These are phyloP conservation scores for Cantharellus anzutake DNA, from an alignment of 768 basidiomycete genomes.

Conservation along the genomic window DNA sequence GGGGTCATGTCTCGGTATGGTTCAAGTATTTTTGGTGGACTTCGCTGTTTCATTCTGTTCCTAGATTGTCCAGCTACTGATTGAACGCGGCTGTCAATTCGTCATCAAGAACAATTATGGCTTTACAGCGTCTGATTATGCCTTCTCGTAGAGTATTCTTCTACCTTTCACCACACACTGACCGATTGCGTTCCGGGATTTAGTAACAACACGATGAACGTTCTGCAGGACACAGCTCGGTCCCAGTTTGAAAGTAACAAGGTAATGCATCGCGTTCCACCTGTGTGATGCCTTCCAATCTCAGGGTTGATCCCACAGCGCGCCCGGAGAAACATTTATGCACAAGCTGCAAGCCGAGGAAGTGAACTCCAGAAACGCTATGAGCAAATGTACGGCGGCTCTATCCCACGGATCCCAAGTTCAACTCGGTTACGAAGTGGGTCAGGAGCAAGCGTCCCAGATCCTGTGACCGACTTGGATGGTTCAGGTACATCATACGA, in stretches of 20 bases:
- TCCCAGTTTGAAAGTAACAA: constrained; percentile 63
- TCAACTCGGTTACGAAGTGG: constrained; percentile 1
- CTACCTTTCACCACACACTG: not conserved
- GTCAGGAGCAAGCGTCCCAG: not conserved
- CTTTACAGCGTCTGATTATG: constrained; percentile 84
- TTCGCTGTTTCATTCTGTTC: not conserved
- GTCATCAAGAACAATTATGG: constrained; percentile 74
- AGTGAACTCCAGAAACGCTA: constrained; percentile 27
- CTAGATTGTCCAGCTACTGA: constrained; percentile 66
- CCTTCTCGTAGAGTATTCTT: constrained; percentile 46
- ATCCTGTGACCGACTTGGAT: not conserved
- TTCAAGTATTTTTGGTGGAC: constrained; percentile 7
- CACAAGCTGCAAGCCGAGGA: constrained; percentile 51
- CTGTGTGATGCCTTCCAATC: not conserved
- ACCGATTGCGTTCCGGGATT: not conserved
- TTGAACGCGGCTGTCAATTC: constrained; percentile 77
- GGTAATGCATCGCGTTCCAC: not conserved
- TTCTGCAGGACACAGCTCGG: constrained; percentile 64
- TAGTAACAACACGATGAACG: constrained; percentile 58
- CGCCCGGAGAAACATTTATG: constrained; percentile 46
- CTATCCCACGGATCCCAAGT: not conserved
- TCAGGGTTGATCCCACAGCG: constrained; percentile 17
- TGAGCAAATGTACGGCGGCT: constrained; percentile 15
- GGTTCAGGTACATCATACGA: not conserved
- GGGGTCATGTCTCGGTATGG: constrained; percentile 66